A percentile compares a stretch with the other conserved stretches of the same genome.
phyloP scores from a whole-genome alignment of 2,329 filamentous ascomycete genomes.

The Lojkania enalia region DNA sequence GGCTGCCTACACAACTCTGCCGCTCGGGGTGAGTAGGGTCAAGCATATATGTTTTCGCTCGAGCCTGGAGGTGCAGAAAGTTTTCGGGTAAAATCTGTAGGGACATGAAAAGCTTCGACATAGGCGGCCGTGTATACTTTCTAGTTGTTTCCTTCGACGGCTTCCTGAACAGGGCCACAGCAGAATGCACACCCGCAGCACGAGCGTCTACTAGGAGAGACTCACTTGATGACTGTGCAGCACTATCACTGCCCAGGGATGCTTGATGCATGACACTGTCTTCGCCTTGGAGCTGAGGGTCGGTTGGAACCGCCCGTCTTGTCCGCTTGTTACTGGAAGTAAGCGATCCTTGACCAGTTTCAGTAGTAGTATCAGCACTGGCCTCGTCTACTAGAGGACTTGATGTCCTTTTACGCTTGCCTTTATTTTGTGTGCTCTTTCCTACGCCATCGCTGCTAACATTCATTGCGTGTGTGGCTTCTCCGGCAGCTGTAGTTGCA shows the following conservation, averaged over 20 bases:
- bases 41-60: slow-evolving; percentile 62
- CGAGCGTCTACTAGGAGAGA: slow-evolving; percentile 46
- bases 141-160: slow-evolving; percentile 49
- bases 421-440: slow-evolving; percentile 13
- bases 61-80: slow-evolving; percentile 59
- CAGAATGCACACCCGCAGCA: slow-evolving; percentile 55
- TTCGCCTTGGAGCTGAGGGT: slow-evolving; percentile 14
- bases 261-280: slow-evolving; percentile 11
- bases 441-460: slow-evolving; percentile 6
- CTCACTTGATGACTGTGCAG: slow-evolving; percentile 21
- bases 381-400: slow-evolving; percentile 16
- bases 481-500: slow-evolving; percentile 40
- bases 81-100: slow-evolving; percentile 60
- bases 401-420: slow-evolving; percentile 33
- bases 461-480: slow-evolving; percentile 23
- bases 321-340: slow-evolving; percentile 24
- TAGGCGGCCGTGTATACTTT: slow-evolving; percentile 61
- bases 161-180: slow-evolving; percentile 57
- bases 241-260: slow-evolving; percentile 10
- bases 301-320: slow-evolving; percentile 21
- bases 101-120: slow-evolving; percentile 61
- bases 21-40: slow-evolving; percentile 58
- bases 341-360: slow-evolving; percentile 8
- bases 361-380: slow-evolving; percentile 2
- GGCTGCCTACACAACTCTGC: slow-evolving; percentile 60